Evolutionary conservation across 2,329 filamentous ascomycete species (phyloP), one percentile per base, ranked within the genome.

Genomic region (Cadophora sp.): DNA sequence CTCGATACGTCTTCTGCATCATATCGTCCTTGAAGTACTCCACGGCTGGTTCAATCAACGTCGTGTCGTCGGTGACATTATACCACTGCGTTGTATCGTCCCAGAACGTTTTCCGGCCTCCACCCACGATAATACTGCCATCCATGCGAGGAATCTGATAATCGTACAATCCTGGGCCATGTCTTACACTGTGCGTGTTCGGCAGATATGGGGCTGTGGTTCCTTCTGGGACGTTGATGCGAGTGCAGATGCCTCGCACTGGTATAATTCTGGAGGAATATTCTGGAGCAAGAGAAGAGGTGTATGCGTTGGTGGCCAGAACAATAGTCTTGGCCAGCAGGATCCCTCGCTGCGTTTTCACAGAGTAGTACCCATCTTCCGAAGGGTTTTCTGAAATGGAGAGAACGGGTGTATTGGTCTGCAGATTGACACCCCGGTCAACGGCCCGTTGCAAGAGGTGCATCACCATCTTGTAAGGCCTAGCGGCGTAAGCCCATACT

Each of bases 301-400:
- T 91, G 75, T 91, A 92, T 14, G 81, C 90, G 71, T 92, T 92
- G 1, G 87, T 91, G 14, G 89, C 89, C 43, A 90, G 82, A 26
- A 92, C 80, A 19, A 92, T 80, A 40, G 83, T 84, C 27, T 79
- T 80, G 1, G 89, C 82, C 6, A 73, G 76, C 60, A 90, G 83
- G 0, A 69, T 74, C 11, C 89, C 90, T 26, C 89, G 83, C 0
- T 80, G 75, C 1, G 88, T 91, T 12, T 80, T 75, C 1, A 88
- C 77, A 1, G 76, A 80, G 80, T 85, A 87, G 60, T 71, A 72
- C n/a, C 75, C 74, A 11, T 77, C 73, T 22, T 56, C 22, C 24
- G 77, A 73, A 0, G 69, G 37, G 31, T 67, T 65, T 0, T 70
- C 60, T 7, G 73, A 76, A 7, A 71, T 37, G 4, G 53, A 64